Base-by-base conservation (phyloP, 2,329 filamentous ascomycete species). In the Penicillium sp. region DNA sequence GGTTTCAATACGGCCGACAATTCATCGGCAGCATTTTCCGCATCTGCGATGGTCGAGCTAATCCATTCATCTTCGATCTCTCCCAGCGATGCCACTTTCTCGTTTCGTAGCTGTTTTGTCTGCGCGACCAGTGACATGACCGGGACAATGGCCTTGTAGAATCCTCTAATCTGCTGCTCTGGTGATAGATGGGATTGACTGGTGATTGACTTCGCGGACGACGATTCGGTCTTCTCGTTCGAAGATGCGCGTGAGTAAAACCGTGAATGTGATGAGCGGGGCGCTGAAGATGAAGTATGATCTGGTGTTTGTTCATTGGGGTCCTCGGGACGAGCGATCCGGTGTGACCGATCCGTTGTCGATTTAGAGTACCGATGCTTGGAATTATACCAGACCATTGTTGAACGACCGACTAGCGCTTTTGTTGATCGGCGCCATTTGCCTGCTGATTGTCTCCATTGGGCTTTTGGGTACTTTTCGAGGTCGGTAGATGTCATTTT, bases 1-100 rank as follows among this genome's bases (percentile, higher is more conserved):
- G 40, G 42, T 16, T 63, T 55, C 4, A 65, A 37, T 1, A 65
- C 53, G 1, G 54, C 27, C 3, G 52, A 50, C 18, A 73, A 61
- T 43, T 68, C 59, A 45, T 64, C 59, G 28, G 58, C 56, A 35
- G 67, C 65, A 40, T 68, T 69, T 34, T 68, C 65, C 29, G 66
- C 60, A 35, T 66, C 69, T 29, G 56, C 53, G 29, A 69, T 57
- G 8, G 55, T 61, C 2, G 54, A 49, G 14, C 59, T 51, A 16
- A 66, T 58, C 64, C 63, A 65, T 11, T 53, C 49, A 6, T 34
- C 43, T 19, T 64, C 61, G 9, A 61, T 57, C 27, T 61, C 57
- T 10, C 57, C 57, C 11, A 61, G 34, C 2, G n/a, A 16, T 14
- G n/a, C 13, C 2, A 28, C 27, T 9, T 54, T 57, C 2, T 38